phyloP scores from a whole-genome alignment of 495 filamentous ascomycete genomes.

The Aspergillus asperescens region DNA sequence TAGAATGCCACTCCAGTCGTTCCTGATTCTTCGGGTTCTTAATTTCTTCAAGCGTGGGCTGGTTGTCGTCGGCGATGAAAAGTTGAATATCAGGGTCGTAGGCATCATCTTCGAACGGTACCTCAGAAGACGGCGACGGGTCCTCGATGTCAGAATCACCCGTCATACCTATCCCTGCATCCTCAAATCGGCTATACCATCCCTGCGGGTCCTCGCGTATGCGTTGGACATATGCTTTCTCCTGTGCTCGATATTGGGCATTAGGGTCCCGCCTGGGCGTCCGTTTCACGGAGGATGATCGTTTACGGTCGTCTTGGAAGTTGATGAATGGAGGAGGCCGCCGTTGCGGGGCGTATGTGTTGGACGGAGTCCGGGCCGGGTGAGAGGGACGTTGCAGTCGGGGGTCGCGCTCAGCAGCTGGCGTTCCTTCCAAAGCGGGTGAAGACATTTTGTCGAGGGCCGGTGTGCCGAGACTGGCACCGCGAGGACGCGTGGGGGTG shows the following conservation, averaged over 20 bases:
- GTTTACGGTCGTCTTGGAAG: slow-evolving; percentile 45
- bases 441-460: slow-evolving; percentile 27
- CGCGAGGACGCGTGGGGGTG: slow-evolving; percentile 34
- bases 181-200: slow-evolving; percentile 65
- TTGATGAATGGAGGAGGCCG: slow-evolving; percentile 59
- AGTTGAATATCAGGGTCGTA: slow-evolving; percentile 93
- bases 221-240: slow-evolving; percentile 74
- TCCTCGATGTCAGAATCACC: slow-evolving; percentile 83
- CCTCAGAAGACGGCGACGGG: slow-evolving; percentile 78
- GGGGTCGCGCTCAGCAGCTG: slow-evolving; percentile 24
- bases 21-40: slow-evolving; percentile 85
- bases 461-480: slow-evolving; percentile 35
- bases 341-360: slow-evolving; percentile 71
- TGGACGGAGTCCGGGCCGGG: slow-evolving; percentile 62
- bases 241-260: slow-evolving; percentile 76
- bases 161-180: slow-evolving; percentile 58
- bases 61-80: slow-evolving; percentile 78
- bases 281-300: slow-evolving; percentile 50
- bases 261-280: slow-evolving; percentile 59
- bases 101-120: slow-evolving; percentile 71
- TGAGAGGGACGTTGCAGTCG: slow-evolving; percentile 53
- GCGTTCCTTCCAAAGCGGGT: slow-evolving; percentile 22
- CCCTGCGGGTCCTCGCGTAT: slow-evolving; percentile 65
- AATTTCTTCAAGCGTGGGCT: slow-evolving; percentile 83
- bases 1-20: slow-evolving; percentile 93